A percentile compares a stretch with the other conserved stretches of the same genome.
These are phyloP conservation scores for Backusella sp. DNA, from an alignment of 192 early-diverging fungal species.

Conservation along the genomic window DNA sequence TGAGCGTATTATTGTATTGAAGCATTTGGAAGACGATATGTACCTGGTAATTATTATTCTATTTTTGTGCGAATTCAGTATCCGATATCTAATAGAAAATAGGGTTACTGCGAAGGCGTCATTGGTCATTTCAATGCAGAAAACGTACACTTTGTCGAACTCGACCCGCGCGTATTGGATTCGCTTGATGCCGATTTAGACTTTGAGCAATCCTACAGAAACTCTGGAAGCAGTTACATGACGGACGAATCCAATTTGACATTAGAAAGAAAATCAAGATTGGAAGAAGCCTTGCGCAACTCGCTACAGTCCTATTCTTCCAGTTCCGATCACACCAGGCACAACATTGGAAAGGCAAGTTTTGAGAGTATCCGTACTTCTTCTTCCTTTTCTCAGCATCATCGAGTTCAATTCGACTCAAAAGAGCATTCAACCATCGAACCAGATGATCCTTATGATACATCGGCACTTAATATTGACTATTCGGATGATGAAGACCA, in stretches of 20 bases:
- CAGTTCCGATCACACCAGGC: slow-evolving; percentile 6
- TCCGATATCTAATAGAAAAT: background rate
- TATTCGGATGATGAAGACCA: slow-evolving; percentile 33
- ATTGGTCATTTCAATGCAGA: slow-evolving; percentile 49
- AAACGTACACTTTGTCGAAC: slow-evolving; percentile 50
- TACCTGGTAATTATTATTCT: slow-evolving; percentile 35
- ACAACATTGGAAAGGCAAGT: slow-evolving; percentile 6
- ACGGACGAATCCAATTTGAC: background rate
- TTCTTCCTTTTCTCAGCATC: slow-evolving; percentile 5
- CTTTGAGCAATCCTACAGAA: background rate
- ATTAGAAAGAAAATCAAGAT: background rate
- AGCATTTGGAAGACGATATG: slow-evolving; percentile 37
- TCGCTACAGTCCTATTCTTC: slow-evolving; percentile 21
- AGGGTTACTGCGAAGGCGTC: slow-evolving; percentile 59
- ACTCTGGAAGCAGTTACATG: background rate
- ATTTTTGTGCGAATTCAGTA: background rate
- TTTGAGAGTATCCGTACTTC: slow-evolving; percentile 14
- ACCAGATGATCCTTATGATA: slow-evolving; percentile 22
- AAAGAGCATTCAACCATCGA: background rate
- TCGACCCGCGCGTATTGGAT: slow-evolving; percentile 39
- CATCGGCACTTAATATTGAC: slow-evolving; percentile 34
- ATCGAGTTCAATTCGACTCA: background rate
- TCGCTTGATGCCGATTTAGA: slow-evolving; percentile 30
- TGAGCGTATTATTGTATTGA: slow-evolving; percentile 42
- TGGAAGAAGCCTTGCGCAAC: background rate